A percentile compares a stretch with the other conserved stretches of the same genome.
Evolutionary conservation across 2,329 filamentous ascomycete species (phyloP).

Genomic region (Colletotrichum incanum): DNA sequence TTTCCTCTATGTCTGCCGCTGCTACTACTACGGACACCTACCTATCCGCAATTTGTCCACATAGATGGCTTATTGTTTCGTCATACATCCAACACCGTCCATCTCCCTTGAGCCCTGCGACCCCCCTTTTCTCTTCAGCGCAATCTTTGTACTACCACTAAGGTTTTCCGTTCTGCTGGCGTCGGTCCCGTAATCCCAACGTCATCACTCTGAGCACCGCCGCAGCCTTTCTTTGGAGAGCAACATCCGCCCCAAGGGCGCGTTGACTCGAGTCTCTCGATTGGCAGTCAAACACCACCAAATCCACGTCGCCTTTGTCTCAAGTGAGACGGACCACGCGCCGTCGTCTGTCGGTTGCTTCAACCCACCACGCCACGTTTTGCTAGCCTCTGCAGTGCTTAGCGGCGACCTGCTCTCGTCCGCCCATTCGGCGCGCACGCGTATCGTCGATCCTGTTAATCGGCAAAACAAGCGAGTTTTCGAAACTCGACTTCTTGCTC

Average conservation of each 20-base stretch:
- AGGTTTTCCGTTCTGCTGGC: constrained; percentile 13
- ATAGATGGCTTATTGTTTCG: constrained; percentile 31
- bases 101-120: constrained; percentile 27
- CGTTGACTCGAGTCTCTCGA: neutral
- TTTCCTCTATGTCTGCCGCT: neutral
- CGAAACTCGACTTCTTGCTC: neutral
- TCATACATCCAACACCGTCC: constrained; percentile 25
- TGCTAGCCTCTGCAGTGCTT: constrained; percentile 5
- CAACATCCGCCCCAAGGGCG: neutral
- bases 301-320: constrained; percentile 22
- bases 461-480: constrained; percentile 28
- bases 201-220: constrained; percentile 24
- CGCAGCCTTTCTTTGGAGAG: neutral
- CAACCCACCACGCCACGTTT: constrained; percentile 22
- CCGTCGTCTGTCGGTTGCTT: constrained; percentile 23
- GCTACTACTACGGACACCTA: neutral
- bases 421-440: constrained; percentile 12
- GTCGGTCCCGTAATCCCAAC: constrained; percentile 22
- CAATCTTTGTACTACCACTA: neutral
- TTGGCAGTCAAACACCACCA: constrained; percentile 1
- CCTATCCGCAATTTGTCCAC: constrained; percentile 4
- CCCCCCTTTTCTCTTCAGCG: constrained; percentile 1
- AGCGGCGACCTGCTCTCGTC: neutral
- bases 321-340: constrained; percentile 11
- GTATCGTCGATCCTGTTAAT: constrained; percentile 17